Evolutionary conservation across 495 filamentous ascomycete genomes (phyloP), one percentile per base, ranked within the genome.

Genomic region (Tuber microsphaerosporum): DNA sequence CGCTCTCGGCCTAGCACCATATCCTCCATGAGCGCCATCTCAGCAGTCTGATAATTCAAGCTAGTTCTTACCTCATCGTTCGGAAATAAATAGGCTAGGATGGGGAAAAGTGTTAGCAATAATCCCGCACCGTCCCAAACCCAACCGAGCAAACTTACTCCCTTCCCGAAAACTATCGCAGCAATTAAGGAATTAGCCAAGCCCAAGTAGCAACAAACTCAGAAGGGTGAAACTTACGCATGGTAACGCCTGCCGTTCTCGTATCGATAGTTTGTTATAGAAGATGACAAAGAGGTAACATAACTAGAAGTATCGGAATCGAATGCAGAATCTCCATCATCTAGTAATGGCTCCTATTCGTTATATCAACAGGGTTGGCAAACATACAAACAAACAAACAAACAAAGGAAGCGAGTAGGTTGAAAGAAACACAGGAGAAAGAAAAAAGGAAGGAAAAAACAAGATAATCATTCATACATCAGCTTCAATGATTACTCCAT

Each of bases 171-270:
- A 65, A 17, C 56, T 65, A 17, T 65, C 31, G 17, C 26, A n/a
- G 22, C 26, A 65, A 31, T 31, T 17, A 6, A 65, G 5, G 31
- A 17, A 65, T 65, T 31, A 65, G 56, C 12, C n/a, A 65, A 31
- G 16, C 26, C 12, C n/a, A 31, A 31, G n/a, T 31, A 16, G 26
- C n/a, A 6, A 65, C 26, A 31, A 4, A 65, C 31, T 17, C 10
- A 22, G 26, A 65, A 65, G 56, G 26, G 9, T 8, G 14, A 65
- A 65, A 65, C 56, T 26, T 70, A 70, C 12, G 77, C 77, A 65
- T 79, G 73, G 34, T 79, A 79, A 9, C 77, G 44, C 37, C 77
- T 79, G 41, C 77, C 77, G n/a, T 79, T 75, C 42, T 79, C 73
- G 69, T 56, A 79, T n/a, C 77, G 77, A 44, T 79, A 79, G 56